Base-by-base conservation (phyloP, 768 basidiomycete species). In the Lactarius hengduanensis region DNA sequence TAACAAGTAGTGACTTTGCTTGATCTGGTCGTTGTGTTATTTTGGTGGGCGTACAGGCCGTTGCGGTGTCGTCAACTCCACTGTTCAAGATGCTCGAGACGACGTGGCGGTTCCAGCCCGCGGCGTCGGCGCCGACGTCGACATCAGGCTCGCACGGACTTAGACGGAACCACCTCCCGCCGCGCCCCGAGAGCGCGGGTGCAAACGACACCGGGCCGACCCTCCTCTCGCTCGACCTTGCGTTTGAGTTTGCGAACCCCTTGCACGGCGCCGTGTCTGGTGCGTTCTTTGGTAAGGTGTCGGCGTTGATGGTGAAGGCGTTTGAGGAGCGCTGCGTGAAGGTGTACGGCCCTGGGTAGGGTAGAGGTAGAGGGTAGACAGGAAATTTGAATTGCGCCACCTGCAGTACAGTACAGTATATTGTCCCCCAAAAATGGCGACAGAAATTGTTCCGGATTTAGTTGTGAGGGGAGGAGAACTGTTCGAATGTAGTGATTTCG, bases 201-300 rank as follows among this genome's bases (percentile, higher is more conserved):
- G 20, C 68, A n/a, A 65, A 69, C 10, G 74, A 77, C 57, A 62
- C 70, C 28, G 79, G 80, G 8, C 82, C 87, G n/a, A 97, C 95
- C 0, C 76, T 94, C 15, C 89, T 98, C 58, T 90, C 89, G 16
- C 83, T 97, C 62, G 90, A 96, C 69, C 81, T 99, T 41, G 82
- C 83, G 1, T 99, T 91, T 76, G 85, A 90, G 30, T 98, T 98
- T 74, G 83, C 90, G 56, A 95, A 87, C 72, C 95, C 94, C 0
- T 71, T 96, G 36, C 89, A 98, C 74, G 90, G 92, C 2, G 83
- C 86, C 5, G 82, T 96, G n/a, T 91, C 92, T 4, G 82, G 88
- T 26, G 79, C 87, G 3, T 94, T 98, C 75, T 92, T 98, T 74
- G 90, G 90, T 10, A 87, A 91, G 73, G 88, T 97, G 5, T 91